Percentiles rank a stretch among this genome's conserved stretches.
These are phyloP conservation scores for Achaetomiella virescens DNA, from an alignment of 495 filamentous ascomycete species.

Conservation along the genomic window DNA sequence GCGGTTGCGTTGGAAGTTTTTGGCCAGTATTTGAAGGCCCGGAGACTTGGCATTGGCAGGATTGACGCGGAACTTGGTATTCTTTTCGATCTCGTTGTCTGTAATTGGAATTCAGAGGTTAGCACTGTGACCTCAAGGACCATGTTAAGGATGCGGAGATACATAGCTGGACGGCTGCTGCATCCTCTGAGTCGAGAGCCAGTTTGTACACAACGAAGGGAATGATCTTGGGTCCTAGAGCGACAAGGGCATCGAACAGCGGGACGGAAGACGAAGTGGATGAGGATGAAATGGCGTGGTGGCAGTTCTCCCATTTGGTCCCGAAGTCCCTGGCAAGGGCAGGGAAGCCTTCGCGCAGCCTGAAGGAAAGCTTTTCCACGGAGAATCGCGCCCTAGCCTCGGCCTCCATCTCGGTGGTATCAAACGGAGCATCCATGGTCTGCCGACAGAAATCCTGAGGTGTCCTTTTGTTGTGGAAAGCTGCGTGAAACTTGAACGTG, in stretches of 20 bases:
- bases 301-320: background rate
- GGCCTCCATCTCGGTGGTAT: too few species aligned
- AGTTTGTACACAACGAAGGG: conserved; percentile 11
- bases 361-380: background rate
- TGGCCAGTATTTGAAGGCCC: background rate
- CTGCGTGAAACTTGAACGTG: too few species aligned
- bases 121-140: too few species aligned
- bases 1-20: background rate
- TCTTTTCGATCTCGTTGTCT: background rate
- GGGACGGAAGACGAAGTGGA: background rate
- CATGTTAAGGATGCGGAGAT: too few species aligned
- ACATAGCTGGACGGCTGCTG: conserved; percentile 12
- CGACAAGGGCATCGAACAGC: background rate
- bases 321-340: background rate
- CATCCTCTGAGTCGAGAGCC: background rate
- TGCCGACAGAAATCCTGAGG: too few species aligned
- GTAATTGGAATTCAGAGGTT: background rate
- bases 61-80: background rate
- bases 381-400: too few species aligned
- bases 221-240: conserved; percentile 14
- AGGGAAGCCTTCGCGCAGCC: too few species aligned
- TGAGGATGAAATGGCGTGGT: background rate
- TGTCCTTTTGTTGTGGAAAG: too few species aligned
- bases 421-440: too few species aligned
- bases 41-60: background rate